Evolutionary conservation across 768 basidiomycete species (phyloP).

Genomic region (Hysterangium stoloniferum): DNA sequence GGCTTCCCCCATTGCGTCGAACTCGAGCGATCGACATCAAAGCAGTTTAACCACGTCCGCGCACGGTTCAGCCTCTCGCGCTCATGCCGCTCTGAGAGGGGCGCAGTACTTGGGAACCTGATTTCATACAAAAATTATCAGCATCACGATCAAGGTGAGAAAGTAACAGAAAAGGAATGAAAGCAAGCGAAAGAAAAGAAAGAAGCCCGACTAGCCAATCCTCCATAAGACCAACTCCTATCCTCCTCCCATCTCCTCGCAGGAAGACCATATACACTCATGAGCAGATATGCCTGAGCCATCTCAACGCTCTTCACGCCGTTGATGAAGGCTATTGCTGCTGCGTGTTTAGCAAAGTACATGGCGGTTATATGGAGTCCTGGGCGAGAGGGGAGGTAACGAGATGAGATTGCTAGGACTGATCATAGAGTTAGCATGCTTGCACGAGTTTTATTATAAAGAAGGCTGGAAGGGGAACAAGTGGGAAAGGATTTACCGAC

Average conservation of each 20-base stretch:
- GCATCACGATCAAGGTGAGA: not conserved
- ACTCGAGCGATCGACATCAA: conserved; percentile 65
- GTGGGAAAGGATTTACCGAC: conserved; percentile 13
- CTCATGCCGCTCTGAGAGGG: conserved; percentile 41
- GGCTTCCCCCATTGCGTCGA: conserved; percentile 73
- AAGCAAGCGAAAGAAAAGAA: not conserved
- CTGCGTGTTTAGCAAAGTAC: conserved; percentile 55
- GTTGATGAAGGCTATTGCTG: conserved; percentile 51
- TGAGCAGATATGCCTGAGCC: conserved; percentile 67
- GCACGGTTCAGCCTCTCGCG: conserved; percentile 64
- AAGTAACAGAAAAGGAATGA: not conserved
- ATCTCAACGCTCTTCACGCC: conserved; percentile 65
- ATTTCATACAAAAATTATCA: no score
- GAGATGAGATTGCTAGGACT: conserved; percentile 67
- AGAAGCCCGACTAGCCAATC: conserved; percentile 59
- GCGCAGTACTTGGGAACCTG: no score
- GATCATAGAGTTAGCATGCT: conserved; percentile 56
- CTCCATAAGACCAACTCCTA: conserved; percentile 64
- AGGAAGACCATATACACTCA: conserved; percentile 55
- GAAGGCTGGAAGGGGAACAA: not conserved
- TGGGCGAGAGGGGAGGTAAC: conserved; percentile 50
- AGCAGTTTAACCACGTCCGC: conserved; percentile 70
- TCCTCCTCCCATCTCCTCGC: conserved; percentile 64
- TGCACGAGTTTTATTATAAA: conserved; percentile 43
- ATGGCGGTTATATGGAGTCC: conserved; percentile 50